A percentile compares a stretch with the other conserved stretches of the same genome.
Conservation (phyloP, 306 rosid species). For the Acmispon strigosus region DNA sequence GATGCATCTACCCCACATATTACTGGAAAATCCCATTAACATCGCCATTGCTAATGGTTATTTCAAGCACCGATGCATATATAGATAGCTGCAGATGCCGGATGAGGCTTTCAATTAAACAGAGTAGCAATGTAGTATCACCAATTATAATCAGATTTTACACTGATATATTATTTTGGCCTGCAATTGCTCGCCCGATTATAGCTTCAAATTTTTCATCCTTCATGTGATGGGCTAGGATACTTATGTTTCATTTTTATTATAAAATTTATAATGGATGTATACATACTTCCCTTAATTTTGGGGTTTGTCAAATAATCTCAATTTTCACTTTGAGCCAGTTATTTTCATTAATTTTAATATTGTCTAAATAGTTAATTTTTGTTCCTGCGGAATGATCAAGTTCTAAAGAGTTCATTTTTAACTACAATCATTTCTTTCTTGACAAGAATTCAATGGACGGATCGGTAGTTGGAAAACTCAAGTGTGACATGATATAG, state of each 20-base stretch:
- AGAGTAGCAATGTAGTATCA: background rate
- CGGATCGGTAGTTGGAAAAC: background rate
- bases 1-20: constrained; percentile 25
- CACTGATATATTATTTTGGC: constrained; percentile 1
- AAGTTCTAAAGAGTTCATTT: background rate
- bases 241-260: background rate
- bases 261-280: background rate
- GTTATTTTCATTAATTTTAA: background rate
- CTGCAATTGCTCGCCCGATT: background rate
- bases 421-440: background rate
- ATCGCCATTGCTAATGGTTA: constrained; percentile 9
- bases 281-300: background rate
- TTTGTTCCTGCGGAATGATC: background rate
- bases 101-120: constrained; percentile 11
- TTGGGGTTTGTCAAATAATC: background rate
- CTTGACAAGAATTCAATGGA: background rate
- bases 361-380: background rate
- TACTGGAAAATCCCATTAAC: constrained; percentile 9
- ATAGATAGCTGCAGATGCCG: constrained; percentile 1
- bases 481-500: background rate
- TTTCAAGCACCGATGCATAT: background rate
- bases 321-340: background rate
- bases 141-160: constrained; percentile 6
- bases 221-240: background rate
- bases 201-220: constrained; percentile 7